Evolutionary conservation across 2,329 filamentous ascomycete genomes (phyloP).

Genomic region (Cryphonectria radicalis): DNA sequence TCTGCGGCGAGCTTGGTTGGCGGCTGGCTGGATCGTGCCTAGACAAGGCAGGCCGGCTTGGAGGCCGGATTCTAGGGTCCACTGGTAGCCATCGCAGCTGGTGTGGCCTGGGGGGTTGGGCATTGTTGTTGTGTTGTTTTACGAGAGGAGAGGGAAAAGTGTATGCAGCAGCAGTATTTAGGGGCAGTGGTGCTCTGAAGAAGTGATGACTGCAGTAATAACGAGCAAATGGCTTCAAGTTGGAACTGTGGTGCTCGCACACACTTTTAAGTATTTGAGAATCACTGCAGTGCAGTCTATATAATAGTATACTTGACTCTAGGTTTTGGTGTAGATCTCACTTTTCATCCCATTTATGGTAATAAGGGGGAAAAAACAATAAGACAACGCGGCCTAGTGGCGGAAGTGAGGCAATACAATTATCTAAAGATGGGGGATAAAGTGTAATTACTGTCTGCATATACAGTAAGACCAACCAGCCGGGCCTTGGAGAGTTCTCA

Average conservation of each 20-base stretch:
- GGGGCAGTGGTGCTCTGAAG: not conserved
- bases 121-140: slow-evolving; percentile 6
- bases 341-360: not conserved
- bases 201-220: not conserved
- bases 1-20: slow-evolving; percentile 11
- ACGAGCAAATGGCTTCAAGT: not conserved
- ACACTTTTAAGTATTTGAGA: not conserved
- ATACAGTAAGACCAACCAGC: not conserved
- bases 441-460: not conserved
- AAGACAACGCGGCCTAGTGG: not conserved
- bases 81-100: slow-evolving; percentile 31
- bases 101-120: slow-evolving; percentile 21
- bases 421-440: not conserved
- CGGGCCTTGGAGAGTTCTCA: slow-evolving; percentile 15
- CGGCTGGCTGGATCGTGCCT: slow-evolving; percentile 23
- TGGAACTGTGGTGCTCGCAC: not conserved
- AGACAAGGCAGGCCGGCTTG: slow-evolving; percentile 27
- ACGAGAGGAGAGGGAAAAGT: not conserved
- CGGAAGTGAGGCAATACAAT: not conserved
- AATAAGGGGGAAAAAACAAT: not conserved
- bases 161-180: not conserved
- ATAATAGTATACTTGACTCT: not conserved
- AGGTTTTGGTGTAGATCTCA: not conserved
- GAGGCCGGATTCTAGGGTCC: slow-evolving; percentile 28
- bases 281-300: not conserved